A percentile compares a stretch with the other conserved stretches of the same genome.
phyloP scores from a whole-genome alignment of 208 protist species.

The Vickermania spadyakhi region DNA sequence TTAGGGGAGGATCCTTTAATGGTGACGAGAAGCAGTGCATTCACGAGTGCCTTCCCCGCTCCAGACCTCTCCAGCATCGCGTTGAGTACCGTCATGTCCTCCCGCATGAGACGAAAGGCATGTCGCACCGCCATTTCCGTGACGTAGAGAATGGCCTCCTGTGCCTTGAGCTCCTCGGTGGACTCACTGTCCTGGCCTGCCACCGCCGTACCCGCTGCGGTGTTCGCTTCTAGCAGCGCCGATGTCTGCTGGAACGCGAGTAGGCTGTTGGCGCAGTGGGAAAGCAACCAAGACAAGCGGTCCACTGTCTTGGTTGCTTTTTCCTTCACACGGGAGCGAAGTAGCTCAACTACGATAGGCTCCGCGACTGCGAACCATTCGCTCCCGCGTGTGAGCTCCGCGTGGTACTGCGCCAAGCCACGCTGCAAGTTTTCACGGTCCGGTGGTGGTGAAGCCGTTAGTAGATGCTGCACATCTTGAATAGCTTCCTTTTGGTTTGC shows the following conservation, averaged over 20 bases:
- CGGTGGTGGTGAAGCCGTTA: slow-evolving; percentile 9
- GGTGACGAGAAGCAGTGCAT: background rate
- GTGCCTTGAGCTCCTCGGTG: no score
- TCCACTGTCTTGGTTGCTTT: background rate
- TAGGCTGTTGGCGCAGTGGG: slow-evolving; percentile 20
- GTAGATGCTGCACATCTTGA: slow-evolving; percentile 28
- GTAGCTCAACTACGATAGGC: slow-evolving; percentile 42
- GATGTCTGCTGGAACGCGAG: slow-evolving; percentile 7
- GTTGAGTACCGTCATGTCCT: slow-evolving; percentile 25
- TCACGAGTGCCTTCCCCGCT: background rate
- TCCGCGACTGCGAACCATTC: slow-evolving; percentile 31
- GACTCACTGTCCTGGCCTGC: no score
- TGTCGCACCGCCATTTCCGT: slow-evolving; percentile 59
- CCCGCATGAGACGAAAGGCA: slow-evolving; percentile 19
- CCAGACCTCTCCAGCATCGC: slow-evolving; percentile 18
- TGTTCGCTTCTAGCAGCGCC: no score
- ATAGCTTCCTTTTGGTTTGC: slow-evolving; percentile 43
- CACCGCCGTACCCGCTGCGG: no score
- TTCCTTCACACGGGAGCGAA: no score
- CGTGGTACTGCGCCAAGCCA: slow-evolving; percentile 20
- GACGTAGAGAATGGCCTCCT: slow-evolving; percentile 14
- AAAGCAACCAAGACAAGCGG: slow-evolving; percentile 52
- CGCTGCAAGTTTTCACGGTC: slow-evolving; percentile 30
- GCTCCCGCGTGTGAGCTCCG: slow-evolving; percentile 28
- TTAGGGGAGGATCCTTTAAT: background rate